A percentile compares a stretch with the other conserved stretches of the same genome.
These are phyloP conservation scores for Clavariopsis aquatica DNA, from an alignment of 495 filamentous ascomycete genomes.

Conservation along the genomic window DNA sequence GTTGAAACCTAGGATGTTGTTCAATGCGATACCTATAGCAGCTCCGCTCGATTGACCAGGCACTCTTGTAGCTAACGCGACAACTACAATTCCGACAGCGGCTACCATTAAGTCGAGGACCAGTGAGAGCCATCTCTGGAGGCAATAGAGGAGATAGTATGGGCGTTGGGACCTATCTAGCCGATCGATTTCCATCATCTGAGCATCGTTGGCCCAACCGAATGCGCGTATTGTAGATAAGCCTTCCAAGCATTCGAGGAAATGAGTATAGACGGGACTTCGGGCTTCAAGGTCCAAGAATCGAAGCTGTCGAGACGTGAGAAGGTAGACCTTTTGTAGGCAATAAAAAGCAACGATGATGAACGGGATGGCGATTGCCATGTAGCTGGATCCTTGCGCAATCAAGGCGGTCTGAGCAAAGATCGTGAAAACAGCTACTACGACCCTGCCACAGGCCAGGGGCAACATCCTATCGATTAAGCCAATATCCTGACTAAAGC, in stretches of 20 bases:
- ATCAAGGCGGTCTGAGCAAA: slow-evolving; percentile 57
- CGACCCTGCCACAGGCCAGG: slow-evolving; percentile 51
- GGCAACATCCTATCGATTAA: slow-evolving; percentile 50
- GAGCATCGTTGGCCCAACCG: slow-evolving; percentile 54
- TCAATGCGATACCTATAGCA: slow-evolving; percentile 58
- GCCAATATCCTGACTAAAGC: slow-evolving; percentile 52
- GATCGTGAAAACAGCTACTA: slow-evolving; percentile 51
- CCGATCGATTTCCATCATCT: slow-evolving; percentile 43
- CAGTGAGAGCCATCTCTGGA: slow-evolving; percentile 48
- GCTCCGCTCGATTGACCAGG: slow-evolving; percentile 49
- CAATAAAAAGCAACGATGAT: slow-evolving; percentile 42
- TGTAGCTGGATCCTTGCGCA: slow-evolving; percentile 51
- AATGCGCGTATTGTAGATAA: slow-evolving; percentile 58
- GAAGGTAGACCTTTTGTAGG: slow-evolving; percentile 42
- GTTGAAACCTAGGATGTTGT: slow-evolving; percentile 60
- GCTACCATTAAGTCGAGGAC: slow-evolving; percentile 41
- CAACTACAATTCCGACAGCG: slow-evolving; percentile 34
- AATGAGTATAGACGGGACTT: slow-evolving; percentile 44
- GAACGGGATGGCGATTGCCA: slow-evolving; percentile 55
- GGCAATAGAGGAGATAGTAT: slow-evolving; percentile 59
- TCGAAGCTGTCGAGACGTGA: slow-evolving; percentile 42
- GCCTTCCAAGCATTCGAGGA: slow-evolving; percentile 49
- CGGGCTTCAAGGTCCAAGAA: slow-evolving; percentile 43
- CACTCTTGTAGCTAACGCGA: slow-evolving; percentile 32
- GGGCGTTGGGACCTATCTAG: slow-evolving; percentile 62